Evolutionary conservation across 1,284 basidiomycete genomes (phyloP).

Genomic region (Cryptococcus wingfieldii): DNA sequence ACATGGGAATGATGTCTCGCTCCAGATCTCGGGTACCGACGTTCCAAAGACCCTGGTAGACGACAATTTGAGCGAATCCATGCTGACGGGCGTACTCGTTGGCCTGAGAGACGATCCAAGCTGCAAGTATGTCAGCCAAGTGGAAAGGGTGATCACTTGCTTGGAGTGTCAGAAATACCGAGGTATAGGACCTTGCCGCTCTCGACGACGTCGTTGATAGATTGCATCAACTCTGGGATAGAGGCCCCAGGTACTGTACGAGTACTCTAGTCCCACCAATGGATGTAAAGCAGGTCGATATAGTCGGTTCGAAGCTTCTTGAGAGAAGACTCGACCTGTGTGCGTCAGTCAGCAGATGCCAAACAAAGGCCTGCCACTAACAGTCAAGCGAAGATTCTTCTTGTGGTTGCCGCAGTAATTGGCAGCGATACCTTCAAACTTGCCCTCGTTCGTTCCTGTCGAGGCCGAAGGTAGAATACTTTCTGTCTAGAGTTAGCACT

Average conservation of each 20-base stretch:
- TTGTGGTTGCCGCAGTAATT: constrained; percentile 14
- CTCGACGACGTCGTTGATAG: constrained; percentile 41
- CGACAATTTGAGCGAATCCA: constrained; percentile 54
- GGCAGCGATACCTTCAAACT: constrained; percentile 7
- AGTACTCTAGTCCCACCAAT: constrained; percentile 47
- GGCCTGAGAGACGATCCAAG: constrained; percentile 56
- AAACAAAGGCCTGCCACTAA: constrained; percentile 28
- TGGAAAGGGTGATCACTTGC: constrained; percentile 3
- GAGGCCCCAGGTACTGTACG: too few relatives aligned
- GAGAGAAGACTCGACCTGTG: constrained; percentile 29
- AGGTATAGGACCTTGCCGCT: constrained; percentile 48
- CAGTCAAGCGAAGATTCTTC: constrained; percentile 25
- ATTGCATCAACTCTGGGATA: constrained; percentile 49
- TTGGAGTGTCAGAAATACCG: constrained; percentile 52
- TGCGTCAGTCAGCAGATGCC: neutral
- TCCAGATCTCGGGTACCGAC: constrained; percentile 54
- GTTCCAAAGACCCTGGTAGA: constrained; percentile 57
- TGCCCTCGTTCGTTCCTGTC: constrained; percentile 14
- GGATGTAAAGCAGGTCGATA: constrained; percentile 45
- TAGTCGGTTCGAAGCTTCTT: constrained; percentile 49
- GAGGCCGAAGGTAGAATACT: constrained; percentile 19
- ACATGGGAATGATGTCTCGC: constrained; percentile 62
- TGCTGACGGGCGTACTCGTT: constrained; percentile 55
- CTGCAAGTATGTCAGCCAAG: constrained; percentile 54
- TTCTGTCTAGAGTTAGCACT: constrained; percentile 5